Evolutionary conservation across 768 basidiomycete species (phyloP), one percentile per base, ranked within the genome.

Genomic region (Kondoa subrosea): DNA sequence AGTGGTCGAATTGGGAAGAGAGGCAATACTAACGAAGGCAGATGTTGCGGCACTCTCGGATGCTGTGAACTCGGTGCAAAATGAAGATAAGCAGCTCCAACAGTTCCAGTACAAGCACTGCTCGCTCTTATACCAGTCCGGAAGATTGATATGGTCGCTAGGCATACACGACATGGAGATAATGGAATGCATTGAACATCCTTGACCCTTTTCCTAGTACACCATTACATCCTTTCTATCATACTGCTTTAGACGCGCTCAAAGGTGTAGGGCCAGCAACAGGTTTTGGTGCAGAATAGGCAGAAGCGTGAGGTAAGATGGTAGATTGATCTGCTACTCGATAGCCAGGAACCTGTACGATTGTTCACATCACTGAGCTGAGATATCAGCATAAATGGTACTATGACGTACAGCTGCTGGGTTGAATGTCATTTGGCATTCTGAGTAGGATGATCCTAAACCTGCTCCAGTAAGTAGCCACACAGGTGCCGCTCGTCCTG

Each of bases 391-490:
- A 64, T 27, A 17, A 64, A 64, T 12, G 16, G 17, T 12, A 62
- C 14, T 16, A 4, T 17, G 16, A 64, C 34, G 64, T 4, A 65
- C 56, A 50, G 64, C 64, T 50, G 64, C 64, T 26, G 64, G 64
- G 56, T 65, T 65, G 33, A 65, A 65, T 17, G 56, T 26, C 3
- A 25, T 60, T 32, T 65, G 33, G 29, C 64, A 65, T 40, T 65
- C 64, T 40, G 64, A 3, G 30, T 65, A 65, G 25, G 64, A 32
- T 27, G 34, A 15, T 50, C 64, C 64, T 17, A 30, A 16, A 8
- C 64, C 64, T 17, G 56, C 34, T 25, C 64, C 64, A 4, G 64
- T 65, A 26, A 57, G 56, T n/a, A 65, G 27, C 64, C 64, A 65
- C 34, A 65, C 40, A 14, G 64, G 64, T 21, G 27, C 34, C 3